These are phyloP conservation scores for Aspergillus melleus DNA, from an alignment of 2,329 filamentous ascomycete genomes.

Conservation along the genomic window DNA sequence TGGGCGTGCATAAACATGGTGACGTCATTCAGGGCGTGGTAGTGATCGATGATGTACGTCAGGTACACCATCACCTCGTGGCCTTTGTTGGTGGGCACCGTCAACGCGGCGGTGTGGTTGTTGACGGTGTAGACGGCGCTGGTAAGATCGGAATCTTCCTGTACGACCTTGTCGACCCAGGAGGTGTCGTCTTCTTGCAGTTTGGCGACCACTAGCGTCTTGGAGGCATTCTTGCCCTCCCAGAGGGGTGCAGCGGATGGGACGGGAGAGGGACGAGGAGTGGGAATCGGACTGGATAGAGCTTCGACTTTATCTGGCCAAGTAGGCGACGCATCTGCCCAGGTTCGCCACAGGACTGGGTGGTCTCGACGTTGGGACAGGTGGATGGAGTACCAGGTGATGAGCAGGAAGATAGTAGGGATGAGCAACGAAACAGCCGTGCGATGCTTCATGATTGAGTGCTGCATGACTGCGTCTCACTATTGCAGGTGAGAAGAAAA, in stretches of 20 bases:
- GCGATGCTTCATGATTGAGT: background rate
- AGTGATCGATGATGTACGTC: conserved; percentile 58
- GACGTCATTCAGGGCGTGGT: conserved; percentile 51
- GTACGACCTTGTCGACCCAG: conserved; percentile 4
- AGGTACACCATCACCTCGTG: conserved; percentile 56
- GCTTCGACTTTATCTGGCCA: background rate
- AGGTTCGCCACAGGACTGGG: background rate
- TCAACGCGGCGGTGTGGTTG: conserved; percentile 41
- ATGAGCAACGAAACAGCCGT: background rate
- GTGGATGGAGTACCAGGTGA: background rate
- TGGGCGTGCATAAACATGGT: conserved; percentile 54
- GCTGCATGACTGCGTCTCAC: background rate
- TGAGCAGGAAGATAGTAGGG: background rate
- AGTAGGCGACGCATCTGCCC: background rate
- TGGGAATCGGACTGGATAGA: no score
- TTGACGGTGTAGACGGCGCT: conserved; percentile 47
- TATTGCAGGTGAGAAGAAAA: background rate
- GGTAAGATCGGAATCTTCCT: background rate
- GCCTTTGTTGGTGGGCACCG: conserved; percentile 52
- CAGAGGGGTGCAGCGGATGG: background rate
- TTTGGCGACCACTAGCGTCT: conserved; percentile 8
- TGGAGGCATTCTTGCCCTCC: background rate
- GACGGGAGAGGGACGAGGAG: background rate
- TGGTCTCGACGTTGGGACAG: background rate
- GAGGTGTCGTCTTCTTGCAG: conserved; percentile 7